These are phyloP conservation scores for Filobasidium floriforme DNA, from an alignment of 768 basidiomycete species.

Conservation along the genomic window DNA sequence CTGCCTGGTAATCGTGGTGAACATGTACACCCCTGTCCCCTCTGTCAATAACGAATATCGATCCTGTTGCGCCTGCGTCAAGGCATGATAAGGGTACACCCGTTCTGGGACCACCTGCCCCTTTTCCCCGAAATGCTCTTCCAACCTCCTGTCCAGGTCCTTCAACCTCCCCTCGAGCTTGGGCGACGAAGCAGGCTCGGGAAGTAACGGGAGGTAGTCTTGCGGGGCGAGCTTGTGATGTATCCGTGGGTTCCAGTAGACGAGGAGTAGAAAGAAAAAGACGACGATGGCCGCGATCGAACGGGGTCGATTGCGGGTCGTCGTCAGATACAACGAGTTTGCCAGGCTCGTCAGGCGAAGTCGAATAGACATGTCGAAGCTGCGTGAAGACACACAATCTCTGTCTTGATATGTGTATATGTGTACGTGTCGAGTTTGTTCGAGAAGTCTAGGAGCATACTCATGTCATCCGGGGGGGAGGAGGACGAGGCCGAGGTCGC, in stretches of 20 bases:
- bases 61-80: conserved; percentile 28
- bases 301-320: not conserved
- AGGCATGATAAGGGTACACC: conserved; percentile 25
- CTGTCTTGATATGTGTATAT: no score
- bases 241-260: conserved; percentile 15
- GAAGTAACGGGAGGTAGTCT: conserved; percentile 14
- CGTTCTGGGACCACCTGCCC: conserved; percentile 21
- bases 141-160: conserved; percentile 9
- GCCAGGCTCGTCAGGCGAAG: not conserved
- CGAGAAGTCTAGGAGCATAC: not conserved
- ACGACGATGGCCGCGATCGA: not conserved
- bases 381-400: no score
- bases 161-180: conserved; percentile 3
- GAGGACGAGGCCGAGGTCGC: no score
- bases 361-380: not conserved
- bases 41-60: conserved; percentile 31
- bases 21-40: conserved; percentile 27
- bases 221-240: conserved; percentile 13
- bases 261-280: conserved; percentile 10
- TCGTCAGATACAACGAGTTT: not conserved
- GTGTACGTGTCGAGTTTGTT: not conserved
- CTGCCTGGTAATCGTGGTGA: conserved; percentile 37
- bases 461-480: no score
- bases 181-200: conserved; percentile 10
- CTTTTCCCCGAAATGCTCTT: conserved; percentile 12